A percentile compares a stretch with the other conserved stretches of the same genome.
phyloP scores from a whole-genome alignment of 1,139 yeast species.

The Debaryomyces robertsiae region DNA sequence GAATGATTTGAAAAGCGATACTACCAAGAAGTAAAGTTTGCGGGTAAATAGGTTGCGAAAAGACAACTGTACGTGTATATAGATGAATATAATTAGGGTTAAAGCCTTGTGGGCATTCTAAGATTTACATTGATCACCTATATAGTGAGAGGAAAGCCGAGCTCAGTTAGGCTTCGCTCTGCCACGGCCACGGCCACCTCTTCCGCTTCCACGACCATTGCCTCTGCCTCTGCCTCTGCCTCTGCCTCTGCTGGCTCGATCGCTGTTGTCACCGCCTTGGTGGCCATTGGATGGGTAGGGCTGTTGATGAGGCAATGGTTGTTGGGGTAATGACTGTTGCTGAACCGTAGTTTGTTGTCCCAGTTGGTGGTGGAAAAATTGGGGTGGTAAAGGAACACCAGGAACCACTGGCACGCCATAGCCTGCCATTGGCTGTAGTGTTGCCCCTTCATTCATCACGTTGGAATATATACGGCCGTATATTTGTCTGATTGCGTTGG shows the following conservation, averaged over 20 bases:
- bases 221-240: slow-evolving; percentile 31
- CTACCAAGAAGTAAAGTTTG: too few relatives aligned
- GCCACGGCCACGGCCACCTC: slow-evolving; percentile 10
- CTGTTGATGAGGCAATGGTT: background rate
- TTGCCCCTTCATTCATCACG: slow-evolving; percentile 44
- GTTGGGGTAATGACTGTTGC: too few relatives aligned
- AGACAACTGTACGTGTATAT: too few relatives aligned
- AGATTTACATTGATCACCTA: too few relatives aligned
- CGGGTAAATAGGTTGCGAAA: too few relatives aligned
- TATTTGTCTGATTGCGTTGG: slow-evolving; percentile 49
- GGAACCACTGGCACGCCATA: slow-evolving; percentile 21
- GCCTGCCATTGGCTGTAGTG: slow-evolving; percentile 25
- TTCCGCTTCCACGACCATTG: slow-evolving; percentile 27
- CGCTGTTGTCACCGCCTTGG: slow-evolving; percentile 25
- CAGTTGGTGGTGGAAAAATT: slow-evolving; percentile 28
- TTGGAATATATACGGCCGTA: slow-evolving; percentile 51
- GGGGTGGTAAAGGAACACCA: slow-evolving; percentile 35
- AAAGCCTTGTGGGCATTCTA: too few relatives aligned
- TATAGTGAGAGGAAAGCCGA: too few relatives aligned
- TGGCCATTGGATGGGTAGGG: slow-evolving; percentile 3
- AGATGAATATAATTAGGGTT: too few relatives aligned
- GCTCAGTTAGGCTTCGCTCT: slow-evolving; percentile 4
- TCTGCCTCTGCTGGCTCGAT: slow-evolving; percentile 21
- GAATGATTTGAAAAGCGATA: background rate
- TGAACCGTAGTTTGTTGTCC: slow-evolving; percentile 11